Evolutionary conservation across 257 asterid genomes (phyloP), one percentile per base, ranked within the genome.

Genomic region (Knoxia roxburghii): DNA sequence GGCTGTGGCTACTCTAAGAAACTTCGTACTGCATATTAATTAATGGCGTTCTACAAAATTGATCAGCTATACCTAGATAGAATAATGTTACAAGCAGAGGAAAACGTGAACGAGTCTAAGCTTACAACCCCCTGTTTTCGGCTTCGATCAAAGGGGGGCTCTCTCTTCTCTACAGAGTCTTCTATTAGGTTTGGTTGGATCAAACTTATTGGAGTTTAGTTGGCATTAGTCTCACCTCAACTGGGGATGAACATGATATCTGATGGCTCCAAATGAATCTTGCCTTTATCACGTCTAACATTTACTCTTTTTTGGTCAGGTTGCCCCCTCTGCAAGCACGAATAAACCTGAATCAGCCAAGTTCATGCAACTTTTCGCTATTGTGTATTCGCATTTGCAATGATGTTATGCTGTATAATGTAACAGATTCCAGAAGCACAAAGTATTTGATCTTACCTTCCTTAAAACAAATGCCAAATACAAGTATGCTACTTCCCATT

Each of bases 401-500:
- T 51, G 61, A 37, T 37, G 9, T 37, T 54, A 23, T 17, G 6
- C 51, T 32, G 39, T 15, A n/a, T 20, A 37, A 14, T 27, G 41
- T 7, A 20, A 37, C 18, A 54, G 41, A 45, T 53, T 15, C 3
- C 24, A 23, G 29, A 21, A 56, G 15, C 17, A 43, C 17, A 49
- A 61, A 21, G 13, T 30, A 32, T 20, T 41, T 62, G 20, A 49
- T 29, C 27, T 65, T 73, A 87, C 96, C 97, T 90, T 94, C 77
- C 86, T 81, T 72, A 90, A 77, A 63, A 84, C 99, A 63, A 85
- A 90, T 59, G 99, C 76, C 70, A 80, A 73, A 81, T 90, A 90
- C 72, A 90, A 82, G 77, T 90, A 94, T 27, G 97, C 99, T 4
- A 83, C 97, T 57, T 94, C 99, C 99, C 99, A 94, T 72, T 94